Base-by-base conservation (phyloP, 208 protist species). In the Wallacemonas sp. region DNA sequence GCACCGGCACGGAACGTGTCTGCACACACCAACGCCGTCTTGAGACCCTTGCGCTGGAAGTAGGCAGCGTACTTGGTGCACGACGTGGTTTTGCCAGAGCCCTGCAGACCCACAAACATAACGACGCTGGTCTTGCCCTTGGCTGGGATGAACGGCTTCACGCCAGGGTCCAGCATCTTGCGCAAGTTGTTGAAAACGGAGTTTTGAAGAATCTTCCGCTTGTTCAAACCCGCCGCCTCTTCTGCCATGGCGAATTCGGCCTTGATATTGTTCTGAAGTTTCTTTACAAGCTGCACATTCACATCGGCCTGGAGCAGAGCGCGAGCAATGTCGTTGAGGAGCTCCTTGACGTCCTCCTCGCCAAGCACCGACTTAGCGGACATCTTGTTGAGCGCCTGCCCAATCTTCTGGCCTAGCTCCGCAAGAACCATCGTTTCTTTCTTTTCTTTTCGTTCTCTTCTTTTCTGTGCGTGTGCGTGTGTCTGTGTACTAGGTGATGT, bases 81-180 rank as follows among this genome's bases (percentile, higher is more conserved):
- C 14, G 98, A 99, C 2, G 99, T 99, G 5, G 99, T 99, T 76
- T 97, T 97, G 54, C 95, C 95, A n/a, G 91, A 82, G 34, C 94
- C 98, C 70, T 99, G 99, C 53, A 99, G 88, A 42, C 99, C 99
- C 1, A 99, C 98, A 84, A 99, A 99, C 98, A 99, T 99, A 56
- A 99, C 95, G 14, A 99, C 89, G 75, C 98, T 99, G 4, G 88
- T 70, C 73, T 97, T 96, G 34, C 97, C 96, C 75, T 98, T 99
- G 54, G 73, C 83, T 2, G 98, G 98, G 56, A 94, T 74, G 76
- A 94, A 99, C n/a, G 98, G 96, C 67, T 94, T 81, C 21, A 96
- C 84, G 14, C 97, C 97, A 1, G 98, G 98, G 77, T 99, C 98
- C 2, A 99, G 84, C 45, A 99, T 95, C 60, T 91, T 90, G 70